phyloP scores from a whole-genome alignment of 495 filamentous ascomycete genomes.

The Aspergillus nidulans region DNA sequence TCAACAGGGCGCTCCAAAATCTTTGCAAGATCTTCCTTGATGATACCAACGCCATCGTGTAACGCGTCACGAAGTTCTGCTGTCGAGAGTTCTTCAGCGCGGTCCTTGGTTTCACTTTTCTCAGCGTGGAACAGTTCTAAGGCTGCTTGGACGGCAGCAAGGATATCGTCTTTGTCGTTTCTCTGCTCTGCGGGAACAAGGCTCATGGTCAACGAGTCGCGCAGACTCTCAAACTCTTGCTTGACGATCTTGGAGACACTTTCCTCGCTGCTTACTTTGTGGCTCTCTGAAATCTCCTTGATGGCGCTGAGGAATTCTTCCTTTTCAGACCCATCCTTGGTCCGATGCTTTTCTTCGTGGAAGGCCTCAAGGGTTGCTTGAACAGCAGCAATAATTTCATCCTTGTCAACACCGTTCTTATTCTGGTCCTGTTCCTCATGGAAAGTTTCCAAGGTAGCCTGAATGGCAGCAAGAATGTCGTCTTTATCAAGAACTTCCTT shows the following conservation, averaged over 20 bases:
- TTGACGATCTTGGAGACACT: not conserved
- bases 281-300: not conserved
- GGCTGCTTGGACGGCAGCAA: constrained; percentile 66
- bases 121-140: constrained; percentile 65
- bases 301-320: not conserved
- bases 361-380: constrained; percentile 46
- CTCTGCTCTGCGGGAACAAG: not conserved
- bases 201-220: not conserved
- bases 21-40: constrained; percentile 71
- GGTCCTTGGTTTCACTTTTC: constrained; percentile 50
- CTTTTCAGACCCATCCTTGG: constrained; percentile 48
- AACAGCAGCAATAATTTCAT: constrained; percentile 59
- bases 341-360: not conserved
- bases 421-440: constrained; percentile 60
- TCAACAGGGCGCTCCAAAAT: constrained; percentile 73
- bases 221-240: not conserved
- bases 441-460: constrained; percentile 63
- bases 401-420: too few species aligned
- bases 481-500: constrained; percentile 25
- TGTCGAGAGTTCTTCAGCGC: constrained; percentile 54
- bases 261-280: not conserved
- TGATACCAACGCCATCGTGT: constrained; percentile 71
- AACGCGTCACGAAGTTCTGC: constrained; percentile 77
- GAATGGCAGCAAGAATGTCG: constrained; percentile 63
- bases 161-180: constrained; percentile 48